A percentile compares a stretch with the other conserved stretches of the same genome.
phyloP scores from a whole-genome alignment of 257 asterid species.

The Solanum peruvianum region DNA sequence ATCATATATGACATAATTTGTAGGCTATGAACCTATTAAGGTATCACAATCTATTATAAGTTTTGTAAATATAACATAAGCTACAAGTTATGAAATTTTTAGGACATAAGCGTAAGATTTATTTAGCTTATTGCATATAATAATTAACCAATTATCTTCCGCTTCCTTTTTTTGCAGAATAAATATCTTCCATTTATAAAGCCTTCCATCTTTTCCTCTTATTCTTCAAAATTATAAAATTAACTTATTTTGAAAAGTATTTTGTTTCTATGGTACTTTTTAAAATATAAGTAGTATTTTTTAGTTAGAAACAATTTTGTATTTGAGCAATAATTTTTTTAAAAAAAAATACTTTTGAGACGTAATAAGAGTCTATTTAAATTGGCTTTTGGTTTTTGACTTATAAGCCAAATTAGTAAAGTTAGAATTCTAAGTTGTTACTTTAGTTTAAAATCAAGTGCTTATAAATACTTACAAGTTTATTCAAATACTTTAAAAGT shows the following conservation, averaged over 20 bases:
- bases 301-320: neutral
- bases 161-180: neutral
- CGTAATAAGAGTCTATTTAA: neutral
- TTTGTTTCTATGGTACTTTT: too few species aligned
- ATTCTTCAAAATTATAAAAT: too few species aligned
- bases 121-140: too few species aligned
- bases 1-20: neutral
- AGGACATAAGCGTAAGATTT: too few species aligned
- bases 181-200: neutral
- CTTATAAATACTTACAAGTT: too few species aligned
- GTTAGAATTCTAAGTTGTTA: neutral
- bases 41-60: too few species aligned
- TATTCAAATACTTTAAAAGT: too few species aligned
- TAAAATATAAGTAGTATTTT: accelerated
- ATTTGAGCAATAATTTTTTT: neutral
- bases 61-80: too few species aligned
- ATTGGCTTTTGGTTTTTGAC: neutral
- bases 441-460: too few species aligned
- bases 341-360: neutral
- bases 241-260: too few species aligned
- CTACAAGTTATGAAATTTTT: neutral
- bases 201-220: too few species aligned
- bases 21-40: neutral
- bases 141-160: neutral
- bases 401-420: too few species aligned